Evolutionary conservation across 139 green algal species (phyloP).

Genomic region (Micractinium conductrix): DNA sequence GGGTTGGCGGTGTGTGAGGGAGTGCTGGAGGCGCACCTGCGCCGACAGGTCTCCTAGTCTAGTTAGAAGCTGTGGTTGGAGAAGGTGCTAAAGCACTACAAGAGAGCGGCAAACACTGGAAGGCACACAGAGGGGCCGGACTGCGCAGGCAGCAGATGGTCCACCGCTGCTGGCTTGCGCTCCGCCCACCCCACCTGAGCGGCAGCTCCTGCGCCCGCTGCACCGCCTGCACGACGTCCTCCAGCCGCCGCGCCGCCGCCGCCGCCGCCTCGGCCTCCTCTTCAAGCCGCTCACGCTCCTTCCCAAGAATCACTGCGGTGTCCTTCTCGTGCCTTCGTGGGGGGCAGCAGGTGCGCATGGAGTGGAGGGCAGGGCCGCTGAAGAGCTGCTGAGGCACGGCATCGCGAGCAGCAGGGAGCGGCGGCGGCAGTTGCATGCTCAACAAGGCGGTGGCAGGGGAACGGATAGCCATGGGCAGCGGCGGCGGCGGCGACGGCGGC

Average conservation of each 20-base stretch:
- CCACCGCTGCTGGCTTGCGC: neutral
- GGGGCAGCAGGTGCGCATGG: neutral
- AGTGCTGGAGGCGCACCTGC: too few relatives aligned
- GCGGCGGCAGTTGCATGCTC: neutral
- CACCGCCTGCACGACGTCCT: conserved; percentile 15
- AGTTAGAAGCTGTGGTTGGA: too few relatives aligned
- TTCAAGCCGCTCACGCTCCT: conserved; percentile 69
- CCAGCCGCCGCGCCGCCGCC: conserved; percentile 12
- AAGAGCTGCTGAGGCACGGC: too few relatives aligned
- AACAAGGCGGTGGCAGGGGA: too few relatives aligned
- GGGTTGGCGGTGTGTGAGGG: too few relatives aligned
- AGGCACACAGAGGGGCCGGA: too few relatives aligned
- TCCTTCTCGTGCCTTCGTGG: conserved; percentile 79
- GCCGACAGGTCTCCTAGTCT: too few relatives aligned
- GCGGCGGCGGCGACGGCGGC: neutral
- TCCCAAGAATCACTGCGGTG: conserved; percentile 71
- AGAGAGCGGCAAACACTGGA: too few relatives aligned
- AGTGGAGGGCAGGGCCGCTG: neutral
- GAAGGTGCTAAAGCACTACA: too few relatives aligned
- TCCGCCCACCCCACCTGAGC: neutral
- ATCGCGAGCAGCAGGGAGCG: too few relatives aligned
- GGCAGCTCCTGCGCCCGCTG: neutral
- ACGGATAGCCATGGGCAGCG: too few relatives aligned
- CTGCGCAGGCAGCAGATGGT: neutral
- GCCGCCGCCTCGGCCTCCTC: conserved; percentile 52